These are phyloP conservation scores for Schizochytrium sp. DNA, from an alignment of 108 stramenopile species.

Conservation along the genomic window DNA sequence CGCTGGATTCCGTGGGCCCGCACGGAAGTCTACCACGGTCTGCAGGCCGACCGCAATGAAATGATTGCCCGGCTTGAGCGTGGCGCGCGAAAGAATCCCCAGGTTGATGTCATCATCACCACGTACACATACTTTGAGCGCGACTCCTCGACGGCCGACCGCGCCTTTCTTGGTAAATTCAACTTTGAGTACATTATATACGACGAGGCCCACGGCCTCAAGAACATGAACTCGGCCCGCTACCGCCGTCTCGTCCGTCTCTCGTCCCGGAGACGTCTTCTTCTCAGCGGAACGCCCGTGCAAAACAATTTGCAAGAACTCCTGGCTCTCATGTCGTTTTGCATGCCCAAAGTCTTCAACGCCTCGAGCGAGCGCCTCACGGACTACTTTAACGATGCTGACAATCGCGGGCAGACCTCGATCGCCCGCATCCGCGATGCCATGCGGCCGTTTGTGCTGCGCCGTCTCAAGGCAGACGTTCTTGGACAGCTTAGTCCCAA, in stretches of 20 bases:
- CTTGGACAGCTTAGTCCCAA: constrained; percentile 88
- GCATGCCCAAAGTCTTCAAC: constrained; percentile 63
- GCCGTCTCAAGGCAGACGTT: constrained; percentile 45
- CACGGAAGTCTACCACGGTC: constrained; percentile 63
- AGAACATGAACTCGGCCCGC: constrained; percentile 75
- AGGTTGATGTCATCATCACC: constrained; percentile 63
- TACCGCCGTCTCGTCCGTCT: constrained; percentile 82
- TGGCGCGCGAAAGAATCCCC: not conserved
- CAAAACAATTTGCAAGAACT: constrained; percentile 75
- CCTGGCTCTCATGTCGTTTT: constrained; percentile 69
- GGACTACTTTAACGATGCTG: constrained; percentile 82
- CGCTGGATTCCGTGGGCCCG: constrained; percentile 64
- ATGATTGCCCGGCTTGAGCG: constrained; percentile 35
- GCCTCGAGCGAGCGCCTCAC: constrained; percentile 76
- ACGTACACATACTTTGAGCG: constrained; percentile 77
- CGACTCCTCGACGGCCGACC: constrained; percentile 30
- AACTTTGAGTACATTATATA: constrained; percentile 58
- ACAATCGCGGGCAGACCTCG: constrained; percentile 59
- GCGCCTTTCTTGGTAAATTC: constrained; percentile 53
- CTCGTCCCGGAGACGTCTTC: constrained; percentile 68
- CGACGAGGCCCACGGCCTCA: constrained; percentile 59
- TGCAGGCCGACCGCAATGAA: constrained; percentile 48
- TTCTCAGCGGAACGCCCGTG: constrained; percentile 74
- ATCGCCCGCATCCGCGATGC: constrained; percentile 61
- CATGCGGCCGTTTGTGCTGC: constrained; percentile 75